Evolutionary conservation across 352 stramenopile genomes (phyloP).

Genomic region (Phytophthora colocasiae): DNA sequence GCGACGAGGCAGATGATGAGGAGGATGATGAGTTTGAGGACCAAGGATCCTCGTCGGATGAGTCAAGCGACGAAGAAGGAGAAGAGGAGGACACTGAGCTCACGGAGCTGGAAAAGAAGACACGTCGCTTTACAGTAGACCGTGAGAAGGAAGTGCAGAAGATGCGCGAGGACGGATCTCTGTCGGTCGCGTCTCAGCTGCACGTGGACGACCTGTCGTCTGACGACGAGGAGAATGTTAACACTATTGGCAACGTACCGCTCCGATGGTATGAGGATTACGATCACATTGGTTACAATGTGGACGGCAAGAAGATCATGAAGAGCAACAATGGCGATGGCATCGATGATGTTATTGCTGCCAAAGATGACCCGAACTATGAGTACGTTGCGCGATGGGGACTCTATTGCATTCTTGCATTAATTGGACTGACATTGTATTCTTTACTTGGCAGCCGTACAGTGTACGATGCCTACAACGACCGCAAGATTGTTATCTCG

Average conservation of each 20-base stretch:
- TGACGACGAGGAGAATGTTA: conserved; percentile 97
- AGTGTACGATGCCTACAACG: conserved; percentile 99
- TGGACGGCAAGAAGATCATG: conserved; percentile 96
- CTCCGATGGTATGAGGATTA: conserved; percentile 99
- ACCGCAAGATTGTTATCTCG: conserved; percentile 96
- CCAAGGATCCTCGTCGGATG: conserved; percentile 85
- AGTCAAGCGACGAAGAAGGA: conserved; percentile 67
- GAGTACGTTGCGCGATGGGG: conserved; percentile 53
- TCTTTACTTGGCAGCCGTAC: conserved; percentile 72
- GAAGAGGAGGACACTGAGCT: conserved; percentile 80
- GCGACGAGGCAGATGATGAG: conserved; percentile 72
- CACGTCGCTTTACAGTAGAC: conserved; percentile 73
- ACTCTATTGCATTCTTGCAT: neutral
- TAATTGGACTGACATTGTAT: conserved; percentile 20
- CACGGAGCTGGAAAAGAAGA: conserved; percentile 85
- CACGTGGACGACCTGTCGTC: conserved; percentile 99
- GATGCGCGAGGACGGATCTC: conserved; percentile 86
- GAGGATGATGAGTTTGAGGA: conserved; percentile 86
- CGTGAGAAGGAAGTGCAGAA: conserved; percentile 80
- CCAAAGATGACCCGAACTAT: conserved; percentile 94
- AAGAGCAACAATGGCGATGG: conserved; percentile 91
- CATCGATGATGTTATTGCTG: conserved; percentile 90
- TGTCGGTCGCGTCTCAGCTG: conserved; percentile 88
- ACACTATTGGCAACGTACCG: conserved; percentile 98
- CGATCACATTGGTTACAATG: conserved; percentile 99